A percentile compares a stretch with the other conserved stretches of the same genome.
These are phyloP conservation scores for Tylopilus vinaceipallidus DNA, from an alignment of 768 basidiomycete genomes.

Conservation along the genomic window DNA sequence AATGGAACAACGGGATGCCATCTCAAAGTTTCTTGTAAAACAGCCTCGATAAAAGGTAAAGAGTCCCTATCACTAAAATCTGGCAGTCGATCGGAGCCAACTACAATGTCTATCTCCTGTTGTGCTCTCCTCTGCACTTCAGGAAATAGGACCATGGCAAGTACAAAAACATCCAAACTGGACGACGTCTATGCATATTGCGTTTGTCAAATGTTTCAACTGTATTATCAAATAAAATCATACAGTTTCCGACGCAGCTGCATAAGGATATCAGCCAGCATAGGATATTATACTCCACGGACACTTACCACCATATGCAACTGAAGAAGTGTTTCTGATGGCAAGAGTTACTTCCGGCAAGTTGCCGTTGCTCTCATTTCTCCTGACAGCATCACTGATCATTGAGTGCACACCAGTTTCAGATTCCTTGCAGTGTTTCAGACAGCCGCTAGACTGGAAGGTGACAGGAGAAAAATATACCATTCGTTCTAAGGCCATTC, in stretches of 20 bases:
- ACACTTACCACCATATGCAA: constrained; percentile 22
- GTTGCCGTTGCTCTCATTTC: constrained; percentile 18
- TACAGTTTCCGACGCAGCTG: constrained; percentile 30
- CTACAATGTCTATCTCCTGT: constrained; percentile 22
- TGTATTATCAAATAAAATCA: neutral
- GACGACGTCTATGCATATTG: constrained; percentile 18
- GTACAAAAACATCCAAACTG: constrained; percentile 23
- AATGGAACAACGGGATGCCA: constrained; percentile 24
- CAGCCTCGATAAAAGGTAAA: constrained; percentile 27
- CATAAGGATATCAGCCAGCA: constrained; percentile 1
- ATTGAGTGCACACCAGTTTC: constrained; percentile 18
- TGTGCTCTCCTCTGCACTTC: constrained; percentile 23
- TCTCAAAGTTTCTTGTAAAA: constrained; percentile 21
- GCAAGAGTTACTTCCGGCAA: constrained; percentile 20
- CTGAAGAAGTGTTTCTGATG: constrained; percentile 21
- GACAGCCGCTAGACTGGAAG: neutral
- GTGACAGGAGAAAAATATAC: constrained; percentile 5
- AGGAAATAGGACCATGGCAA: constrained; percentile 30
- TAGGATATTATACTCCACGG: neutral
- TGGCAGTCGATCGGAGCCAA: constrained; percentile 22
- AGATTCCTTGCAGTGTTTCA: constrained; percentile 12
- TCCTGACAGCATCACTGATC: constrained; percentile 20
- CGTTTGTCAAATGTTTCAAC: neutral
- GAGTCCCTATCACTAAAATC: constrained; percentile 21
- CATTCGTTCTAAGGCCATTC: constrained; percentile 23